These are phyloP conservation scores for Chara braunii DNA, from an alignment of 139 green algal species.

Conservation along the genomic window DNA sequence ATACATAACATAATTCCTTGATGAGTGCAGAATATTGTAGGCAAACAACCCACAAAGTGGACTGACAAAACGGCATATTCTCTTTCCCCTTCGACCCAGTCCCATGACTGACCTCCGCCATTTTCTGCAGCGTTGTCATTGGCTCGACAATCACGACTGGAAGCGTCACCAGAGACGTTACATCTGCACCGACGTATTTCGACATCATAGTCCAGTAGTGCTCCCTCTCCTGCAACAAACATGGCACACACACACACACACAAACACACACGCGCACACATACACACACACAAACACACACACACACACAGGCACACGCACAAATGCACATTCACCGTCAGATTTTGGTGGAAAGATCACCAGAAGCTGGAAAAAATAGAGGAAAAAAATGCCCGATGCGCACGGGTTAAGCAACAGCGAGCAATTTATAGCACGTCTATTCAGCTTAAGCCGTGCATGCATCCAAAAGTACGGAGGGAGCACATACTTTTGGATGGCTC, in stretches of 20 bases:
- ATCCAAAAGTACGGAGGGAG: too few species aligned
- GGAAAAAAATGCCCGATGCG: neutral
- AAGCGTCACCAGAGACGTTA: slow-evolving; percentile 76
- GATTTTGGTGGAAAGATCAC: neutral
- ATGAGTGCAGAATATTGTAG: too few species aligned
- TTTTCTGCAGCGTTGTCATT: slow-evolving; percentile 92
- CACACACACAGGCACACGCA: neutral
- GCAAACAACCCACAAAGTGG: too few species aligned
- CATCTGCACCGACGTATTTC: slow-evolving; percentile 44
- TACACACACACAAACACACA: too few species aligned
- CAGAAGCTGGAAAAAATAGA: neutral
- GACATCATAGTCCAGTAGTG: slow-evolving; percentile 33
- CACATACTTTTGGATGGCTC: too few species aligned
- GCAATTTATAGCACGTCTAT: neutral
- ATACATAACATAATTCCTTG: too few species aligned
- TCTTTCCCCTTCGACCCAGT: too few species aligned
- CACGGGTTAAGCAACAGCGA: neutral
- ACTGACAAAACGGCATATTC: too few species aligned
- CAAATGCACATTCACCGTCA: neutral
- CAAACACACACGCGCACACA: too few species aligned
- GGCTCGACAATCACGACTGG: slow-evolving; percentile 73
- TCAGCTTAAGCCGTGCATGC: too few species aligned
- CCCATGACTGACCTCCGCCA: slow-evolving; percentile 82
- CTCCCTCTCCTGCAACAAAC: slow-evolving; percentile 18
- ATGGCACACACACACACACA: too few species aligned